These are phyloP conservation scores for Bifiguratus adelaidae DNA, from an alignment of 192 early-diverging fungal genomes.

Conservation along the genomic window DNA sequence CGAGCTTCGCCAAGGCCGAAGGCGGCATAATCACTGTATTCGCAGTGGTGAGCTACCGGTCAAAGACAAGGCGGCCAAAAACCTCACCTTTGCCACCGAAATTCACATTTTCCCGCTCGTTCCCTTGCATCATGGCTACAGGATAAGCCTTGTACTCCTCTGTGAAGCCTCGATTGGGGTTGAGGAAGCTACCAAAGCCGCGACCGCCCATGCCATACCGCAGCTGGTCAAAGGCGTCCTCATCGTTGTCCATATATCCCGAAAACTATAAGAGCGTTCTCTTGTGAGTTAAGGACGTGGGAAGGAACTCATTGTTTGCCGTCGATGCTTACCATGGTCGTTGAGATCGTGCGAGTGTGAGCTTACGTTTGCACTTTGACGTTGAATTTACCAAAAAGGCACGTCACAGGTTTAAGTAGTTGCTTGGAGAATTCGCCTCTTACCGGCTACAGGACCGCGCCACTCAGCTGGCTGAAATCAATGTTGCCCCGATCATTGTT, in stretches of 20 bases:
- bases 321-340: no score
- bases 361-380: no score
- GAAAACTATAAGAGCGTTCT: conserved; percentile 2
- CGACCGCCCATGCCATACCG: conserved; percentile 3
- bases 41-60: not conserved
- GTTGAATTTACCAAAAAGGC: no score
- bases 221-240: conserved; percentile 6
- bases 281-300: no score
- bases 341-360: no score
- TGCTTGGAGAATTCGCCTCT: no score
- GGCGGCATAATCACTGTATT: conserved; percentile 66
- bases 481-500: no score
- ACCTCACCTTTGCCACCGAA: conserved; percentile 72
- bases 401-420: no score
- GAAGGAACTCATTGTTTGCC: no score
- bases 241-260: conserved; percentile 20
- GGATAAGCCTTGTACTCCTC: conserved; percentile 61
- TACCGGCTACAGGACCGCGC: no score
- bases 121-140: conserved; percentile 64
- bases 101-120: conserved; percentile 60
- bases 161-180: conserved; percentile 26
- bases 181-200: conserved; percentile 8
- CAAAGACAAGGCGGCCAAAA: not conserved
- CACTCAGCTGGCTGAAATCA: no score
- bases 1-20: conserved; percentile 58